These are phyloP conservation scores for Mycena indigotica DNA, from an alignment of 768 basidiomycete species.

Conservation along the genomic window DNA sequence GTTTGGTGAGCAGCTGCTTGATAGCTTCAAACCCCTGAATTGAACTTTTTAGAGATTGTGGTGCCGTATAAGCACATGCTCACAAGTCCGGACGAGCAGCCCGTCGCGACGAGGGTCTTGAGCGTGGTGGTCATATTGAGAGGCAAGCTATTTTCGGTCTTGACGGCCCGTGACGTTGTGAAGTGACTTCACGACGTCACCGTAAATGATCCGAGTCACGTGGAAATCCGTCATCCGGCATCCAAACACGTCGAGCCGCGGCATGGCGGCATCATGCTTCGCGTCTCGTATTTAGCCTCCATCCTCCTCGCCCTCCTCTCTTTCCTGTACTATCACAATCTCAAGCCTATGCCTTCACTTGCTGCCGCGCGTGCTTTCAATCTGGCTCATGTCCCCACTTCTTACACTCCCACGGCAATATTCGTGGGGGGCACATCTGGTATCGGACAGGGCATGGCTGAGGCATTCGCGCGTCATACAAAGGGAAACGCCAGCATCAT, in stretches of 20 bases:
- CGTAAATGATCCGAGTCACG: background rate
- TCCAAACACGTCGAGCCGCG: background rate
- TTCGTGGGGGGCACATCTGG: conserved; percentile 52
- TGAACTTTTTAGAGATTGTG: background rate
- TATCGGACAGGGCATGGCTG: conserved; percentile 50
- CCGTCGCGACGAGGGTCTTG: conserved; percentile 18
- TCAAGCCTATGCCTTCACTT: conserved; percentile 32
- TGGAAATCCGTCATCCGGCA: background rate
- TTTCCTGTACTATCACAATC: conserved; percentile 3
- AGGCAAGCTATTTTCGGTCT: too few relatives aligned
- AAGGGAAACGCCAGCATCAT: conserved; percentile 56
- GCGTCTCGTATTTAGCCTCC: conserved; percentile 3
- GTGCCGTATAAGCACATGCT: too few relatives aligned
- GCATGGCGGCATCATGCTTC: background rate
- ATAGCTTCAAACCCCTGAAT: conserved; percentile 16
- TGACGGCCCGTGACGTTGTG: background rate
- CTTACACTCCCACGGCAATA: conserved; percentile 34
- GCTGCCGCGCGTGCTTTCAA: conserved; percentile 35
- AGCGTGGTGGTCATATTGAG: background rate
- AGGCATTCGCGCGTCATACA: conserved; percentile 46
- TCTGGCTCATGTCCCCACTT: conserved; percentile 29
- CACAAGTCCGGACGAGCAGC: conserved; percentile 18
- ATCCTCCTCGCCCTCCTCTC: conserved; percentile 9
- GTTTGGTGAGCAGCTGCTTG: conserved; percentile 16
- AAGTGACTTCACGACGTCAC: background rate